A percentile compares a stretch with the other conserved stretches of the same genome.
phyloP scores from a whole-genome alignment of 2,329 filamentous ascomycete species.

The Seiridium unicorne region DNA sequence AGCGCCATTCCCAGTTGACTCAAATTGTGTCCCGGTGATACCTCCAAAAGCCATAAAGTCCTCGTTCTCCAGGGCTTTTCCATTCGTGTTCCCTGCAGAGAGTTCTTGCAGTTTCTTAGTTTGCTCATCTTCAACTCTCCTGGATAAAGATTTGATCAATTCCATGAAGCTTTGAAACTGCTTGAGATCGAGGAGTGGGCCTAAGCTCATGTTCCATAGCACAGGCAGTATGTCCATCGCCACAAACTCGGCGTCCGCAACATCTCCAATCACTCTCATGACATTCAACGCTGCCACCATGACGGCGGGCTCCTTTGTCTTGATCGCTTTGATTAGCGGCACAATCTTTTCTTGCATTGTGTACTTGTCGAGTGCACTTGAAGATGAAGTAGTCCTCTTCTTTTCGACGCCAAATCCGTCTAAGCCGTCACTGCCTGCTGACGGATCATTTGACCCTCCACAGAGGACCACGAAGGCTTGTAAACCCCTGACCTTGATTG shows the following conservation, averaged over 20 bases:
- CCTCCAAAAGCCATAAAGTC: conserved; percentile 72
- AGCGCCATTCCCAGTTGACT: conserved; percentile 44
- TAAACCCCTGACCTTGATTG: conserved; percentile 89
- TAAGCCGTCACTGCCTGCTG: conserved; percentile 65
- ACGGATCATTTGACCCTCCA: conserved; percentile 63
- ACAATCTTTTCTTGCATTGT: conserved; percentile 98
- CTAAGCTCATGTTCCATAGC: conserved; percentile 88
- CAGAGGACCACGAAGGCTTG: conserved; percentile 90
- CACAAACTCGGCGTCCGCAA: conserved; percentile 86
- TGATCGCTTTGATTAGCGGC: conserved; percentile 86
- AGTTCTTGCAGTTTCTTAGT: conserved; percentile 85
- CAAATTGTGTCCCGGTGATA: conserved; percentile 59
- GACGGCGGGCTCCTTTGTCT: conserved; percentile 95
- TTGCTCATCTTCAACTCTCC: conserved; percentile 84
- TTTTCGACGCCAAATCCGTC: conserved; percentile 63
- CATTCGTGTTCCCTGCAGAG: conserved; percentile 55
- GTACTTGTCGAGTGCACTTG: conserved; percentile 89
- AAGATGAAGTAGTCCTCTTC: conserved; percentile 64
- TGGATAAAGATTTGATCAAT: conserved; percentile 77
- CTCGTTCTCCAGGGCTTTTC: conserved; percentile 50
- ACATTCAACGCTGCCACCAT: conserved; percentile 92
- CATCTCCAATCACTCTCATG: conserved; percentile 76
- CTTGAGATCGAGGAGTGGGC: conserved; percentile 80
- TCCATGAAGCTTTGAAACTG: conserved; percentile 91
- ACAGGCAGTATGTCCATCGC: conserved; percentile 88